Evolutionary conservation across 768 basidiomycete genomes (phyloP).

Genomic region (Tricholoma matsutake): DNA sequence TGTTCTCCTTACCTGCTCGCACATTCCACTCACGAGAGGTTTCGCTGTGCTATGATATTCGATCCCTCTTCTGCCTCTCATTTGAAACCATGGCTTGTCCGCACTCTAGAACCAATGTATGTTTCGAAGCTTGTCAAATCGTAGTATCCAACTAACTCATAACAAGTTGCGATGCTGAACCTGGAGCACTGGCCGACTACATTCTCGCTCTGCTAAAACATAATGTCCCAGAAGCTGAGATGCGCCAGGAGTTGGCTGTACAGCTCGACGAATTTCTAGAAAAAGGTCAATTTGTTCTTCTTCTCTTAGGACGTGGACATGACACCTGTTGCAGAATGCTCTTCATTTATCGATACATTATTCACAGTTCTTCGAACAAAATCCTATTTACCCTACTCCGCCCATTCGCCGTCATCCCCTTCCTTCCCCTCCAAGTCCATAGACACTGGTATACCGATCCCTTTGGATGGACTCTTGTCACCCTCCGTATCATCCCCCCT

Average conservation of each 20-base stretch:
- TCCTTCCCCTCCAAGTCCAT: constrained; percentile 37
- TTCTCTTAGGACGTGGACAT: constrained; percentile 13
- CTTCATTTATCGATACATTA: constrained; percentile 77
- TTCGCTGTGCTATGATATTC: constrained; percentile 50
- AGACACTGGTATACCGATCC: constrained; percentile 78
- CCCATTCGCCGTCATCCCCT: constrained; percentile 38
- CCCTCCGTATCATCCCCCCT: constrained; percentile 41
- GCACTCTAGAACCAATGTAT: constrained; percentile 89
- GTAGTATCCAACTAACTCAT: constrained; percentile 5
- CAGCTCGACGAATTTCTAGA: constrained; percentile 94
- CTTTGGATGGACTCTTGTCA: constrained; percentile 60
- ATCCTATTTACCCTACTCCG: constrained; percentile 76
- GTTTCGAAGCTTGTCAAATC: constrained; percentile 19
- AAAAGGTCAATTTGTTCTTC: constrained; percentile 53
- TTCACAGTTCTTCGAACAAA: constrained; percentile 83
- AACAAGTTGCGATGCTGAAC: constrained; percentile 92
- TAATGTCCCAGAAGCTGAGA: constrained; percentile 77
- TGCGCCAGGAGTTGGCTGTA: constrained; percentile 69
- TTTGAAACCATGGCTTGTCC: constrained; percentile 86
- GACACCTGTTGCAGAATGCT: constrained; percentile 47
- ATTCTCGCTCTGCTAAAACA: constrained; percentile 91
- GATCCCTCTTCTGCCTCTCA: constrained; percentile 61
- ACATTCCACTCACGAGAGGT: background rate
- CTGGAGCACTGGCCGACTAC: constrained; percentile 89
- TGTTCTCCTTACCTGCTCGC: no score